Conservation (phyloP, 2,329 filamentous ascomycete species). For the Mycosphaerella sp. region DNA sequence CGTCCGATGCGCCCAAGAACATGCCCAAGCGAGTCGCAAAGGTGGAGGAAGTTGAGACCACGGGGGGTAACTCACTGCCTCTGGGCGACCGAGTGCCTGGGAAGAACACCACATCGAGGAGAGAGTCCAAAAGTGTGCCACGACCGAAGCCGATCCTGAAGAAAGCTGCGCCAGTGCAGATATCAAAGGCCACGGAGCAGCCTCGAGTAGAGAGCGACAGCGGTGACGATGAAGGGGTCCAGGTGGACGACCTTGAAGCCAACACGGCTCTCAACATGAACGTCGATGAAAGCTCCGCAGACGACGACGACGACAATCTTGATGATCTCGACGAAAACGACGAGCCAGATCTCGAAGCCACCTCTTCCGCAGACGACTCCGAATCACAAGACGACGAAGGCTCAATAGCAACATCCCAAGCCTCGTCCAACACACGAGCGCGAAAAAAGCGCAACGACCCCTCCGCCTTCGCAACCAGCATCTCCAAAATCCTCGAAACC, state of each 20-base stretch:
- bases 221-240: conserved; percentile 12
- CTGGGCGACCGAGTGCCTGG: conserved; percentile 10
- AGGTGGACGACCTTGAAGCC: conserved; percentile 17
- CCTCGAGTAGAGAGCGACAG: conserved; percentile 13
- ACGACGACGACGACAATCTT: conserved; percentile 30
- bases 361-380: conserved; percentile 14
- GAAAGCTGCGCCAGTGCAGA: conserved; percentile 9
- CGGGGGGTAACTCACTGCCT: conserved; percentile 7
- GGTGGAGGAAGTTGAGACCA: conserved; percentile 5
- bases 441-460: conserved; percentile 87
- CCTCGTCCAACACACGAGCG: conserved; percentile 13
- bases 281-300: conserved; percentile 22
- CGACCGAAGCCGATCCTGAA: conserved; percentile 21
- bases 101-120: conserved; percentile 13
- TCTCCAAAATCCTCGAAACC: conserved; percentile 84
- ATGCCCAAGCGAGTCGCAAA: conserved; percentile 17
- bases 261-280: conserved; percentile 21
- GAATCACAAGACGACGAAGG: conserved; percentile 30
- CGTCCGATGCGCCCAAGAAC: conserved; percentile 26
- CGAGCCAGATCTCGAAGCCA: conserved; percentile 25
- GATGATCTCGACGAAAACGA: conserved; percentile 33
- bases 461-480: conserved; percentile 80
- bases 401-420: conserved; percentile 27
- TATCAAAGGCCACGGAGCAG: conserved; percentile 5
- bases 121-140: conserved; percentile 11